These are phyloP conservation scores for Rhododendron ovatum DNA, from an alignment of 148 eudicot genomes.

Conservation along the genomic window DNA sequence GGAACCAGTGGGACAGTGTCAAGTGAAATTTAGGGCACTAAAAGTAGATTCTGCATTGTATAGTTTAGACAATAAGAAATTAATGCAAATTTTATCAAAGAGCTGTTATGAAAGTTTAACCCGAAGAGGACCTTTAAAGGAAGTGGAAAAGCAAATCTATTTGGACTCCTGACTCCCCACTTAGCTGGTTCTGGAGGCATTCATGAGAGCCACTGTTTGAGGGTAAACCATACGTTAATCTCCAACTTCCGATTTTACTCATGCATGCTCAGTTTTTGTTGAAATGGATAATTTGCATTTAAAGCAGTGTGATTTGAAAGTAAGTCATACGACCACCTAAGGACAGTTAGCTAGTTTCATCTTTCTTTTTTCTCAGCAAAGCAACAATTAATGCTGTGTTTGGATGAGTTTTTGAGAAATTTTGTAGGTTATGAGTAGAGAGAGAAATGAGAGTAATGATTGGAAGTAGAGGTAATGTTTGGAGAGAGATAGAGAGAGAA, in stretches of 20 bases:
- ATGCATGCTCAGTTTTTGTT: neutral
- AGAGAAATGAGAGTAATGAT: no score
- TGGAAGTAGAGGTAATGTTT: no score
- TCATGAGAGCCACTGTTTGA: neutral
- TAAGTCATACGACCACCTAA: neutral
- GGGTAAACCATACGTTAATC: neutral
- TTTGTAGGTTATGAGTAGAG: no score
- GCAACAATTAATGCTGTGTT: neutral
- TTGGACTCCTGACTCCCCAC: neutral
- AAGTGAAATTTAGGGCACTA: neutral
- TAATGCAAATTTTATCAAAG: neutral
- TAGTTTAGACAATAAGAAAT: neutral
- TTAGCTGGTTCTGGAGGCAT: neutral
- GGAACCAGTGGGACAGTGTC: neutral
- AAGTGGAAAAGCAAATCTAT: neutral
- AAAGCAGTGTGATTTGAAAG: neutral
- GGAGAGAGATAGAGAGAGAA: no score
- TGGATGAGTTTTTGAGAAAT: no score
- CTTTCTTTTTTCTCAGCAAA: neutral
- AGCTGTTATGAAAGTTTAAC: neutral
- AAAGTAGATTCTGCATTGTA: neutral
- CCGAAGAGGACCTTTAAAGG: neutral
- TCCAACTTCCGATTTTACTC: neutral
- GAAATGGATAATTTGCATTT: neutral
- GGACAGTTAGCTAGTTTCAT: neutral